These are phyloP conservation scores for Quercus aquifolioides DNA, from an alignment of 306 rosid genomes.

Conservation along the genomic window DNA sequence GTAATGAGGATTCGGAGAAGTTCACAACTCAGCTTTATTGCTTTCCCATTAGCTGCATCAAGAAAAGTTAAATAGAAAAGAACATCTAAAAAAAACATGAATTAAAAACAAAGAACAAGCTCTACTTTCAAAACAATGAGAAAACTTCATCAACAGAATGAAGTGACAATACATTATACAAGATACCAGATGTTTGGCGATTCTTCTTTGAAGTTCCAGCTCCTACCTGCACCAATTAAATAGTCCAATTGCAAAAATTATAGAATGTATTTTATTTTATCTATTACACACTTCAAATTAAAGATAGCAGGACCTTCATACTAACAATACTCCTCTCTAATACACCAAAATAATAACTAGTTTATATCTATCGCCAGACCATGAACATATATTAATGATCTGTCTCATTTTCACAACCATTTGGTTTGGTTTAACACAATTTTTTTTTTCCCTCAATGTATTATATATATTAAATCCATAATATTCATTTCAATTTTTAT, in stretches of 20 bases:
- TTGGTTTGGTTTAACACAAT: neutral
- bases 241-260: conserved; percentile 1
- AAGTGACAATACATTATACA: neutral
- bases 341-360: too few relatives aligned
- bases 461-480: neutral
- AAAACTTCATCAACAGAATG: conserved; percentile 2
- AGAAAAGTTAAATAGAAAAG: too few relatives aligned
- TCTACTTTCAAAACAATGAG: neutral
- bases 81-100: too few relatives aligned
- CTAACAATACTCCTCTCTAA: too few relatives aligned
- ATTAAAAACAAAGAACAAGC: neutral
- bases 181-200: conserved; percentile 53
- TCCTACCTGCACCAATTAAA: conserved; percentile 43
- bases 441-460: neutral
- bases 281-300: too few relatives aligned
- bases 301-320: too few relatives aligned
- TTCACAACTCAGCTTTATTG: conserved; percentile 60
- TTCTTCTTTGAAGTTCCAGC: conserved; percentile 64
- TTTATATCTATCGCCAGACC: too few relatives aligned
- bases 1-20: conserved; percentile 63
- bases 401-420: neutral
- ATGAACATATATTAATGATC: too few relatives aligned
- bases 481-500: too few relatives aligned
- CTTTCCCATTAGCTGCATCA: conserved; percentile 70
- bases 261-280: too few relatives aligned